A percentile compares a stretch with the other conserved stretches of the same genome.
Conservation (phyloP, 2,329 filamentous ascomycete species). For the Colletotrichum camelliae region DNA sequence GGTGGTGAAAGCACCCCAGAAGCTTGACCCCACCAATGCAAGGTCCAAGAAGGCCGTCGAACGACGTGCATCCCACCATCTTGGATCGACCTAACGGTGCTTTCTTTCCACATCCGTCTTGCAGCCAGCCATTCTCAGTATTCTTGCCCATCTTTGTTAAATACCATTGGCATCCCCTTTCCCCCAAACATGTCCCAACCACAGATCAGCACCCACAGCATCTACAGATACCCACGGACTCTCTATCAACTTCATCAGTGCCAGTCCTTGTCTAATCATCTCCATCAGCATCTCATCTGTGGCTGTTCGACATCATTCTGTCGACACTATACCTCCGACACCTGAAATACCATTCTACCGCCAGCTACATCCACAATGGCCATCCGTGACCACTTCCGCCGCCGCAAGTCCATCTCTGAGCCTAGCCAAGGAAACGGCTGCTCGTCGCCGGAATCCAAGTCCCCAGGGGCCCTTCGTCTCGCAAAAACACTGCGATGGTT, state of each 20-base stretch:
- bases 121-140: not conserved
- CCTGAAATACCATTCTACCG: not conserved
- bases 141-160: not conserved
- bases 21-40: not conserved
- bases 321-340: not conserved
- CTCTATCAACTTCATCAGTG: not conserved
- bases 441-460: conserved; percentile 20
- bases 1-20: not conserved
- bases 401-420: conserved; percentile 41
- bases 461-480: conserved; percentile 12
- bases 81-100: conserved; percentile 8
- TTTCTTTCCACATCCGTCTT: conserved; percentile 14
- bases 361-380: conserved; percentile 35
- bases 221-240: not conserved
- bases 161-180: not conserved
- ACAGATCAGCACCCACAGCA: not conserved
- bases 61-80: conserved; percentile 2
- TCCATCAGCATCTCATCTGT: not conserved
- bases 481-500: conserved; percentile 23
- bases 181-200: not conserved
- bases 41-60: not conserved
- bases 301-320: not conserved
- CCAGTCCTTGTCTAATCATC: not conserved
- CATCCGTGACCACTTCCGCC: conserved; percentile 47
- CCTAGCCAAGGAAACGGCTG: conserved; percentile 38